Evolutionary conservation across 176 grass and related monocot species (phyloP).

Genomic region (Pontederia crassipes): DNA sequence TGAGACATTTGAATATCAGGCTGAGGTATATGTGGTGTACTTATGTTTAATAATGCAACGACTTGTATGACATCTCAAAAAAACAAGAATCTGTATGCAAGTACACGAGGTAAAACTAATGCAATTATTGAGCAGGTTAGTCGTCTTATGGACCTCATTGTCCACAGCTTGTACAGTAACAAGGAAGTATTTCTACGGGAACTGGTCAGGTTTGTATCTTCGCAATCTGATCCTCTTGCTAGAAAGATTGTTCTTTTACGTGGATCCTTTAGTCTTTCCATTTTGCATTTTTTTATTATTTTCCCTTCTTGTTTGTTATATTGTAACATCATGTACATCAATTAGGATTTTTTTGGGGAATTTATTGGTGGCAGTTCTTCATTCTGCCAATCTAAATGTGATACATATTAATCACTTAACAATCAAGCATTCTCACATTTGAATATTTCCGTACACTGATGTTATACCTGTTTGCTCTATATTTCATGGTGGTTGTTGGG

Average conservation of each 20-base stretch:
- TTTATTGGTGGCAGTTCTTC: background rate
- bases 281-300: background rate
- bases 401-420: no score
- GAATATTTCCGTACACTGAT: background rate
- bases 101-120: background rate
- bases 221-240: background rate
- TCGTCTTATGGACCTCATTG: slow-evolving; percentile 98
- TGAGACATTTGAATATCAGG: slow-evolving; percentile 89
- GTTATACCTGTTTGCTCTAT: background rate
- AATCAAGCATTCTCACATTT: background rate
- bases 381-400: no score
- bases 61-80: background rate
- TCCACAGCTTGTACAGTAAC: slow-evolving; percentile 97
- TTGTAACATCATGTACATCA: no score
- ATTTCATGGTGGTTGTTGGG: background rate
- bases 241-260: background rate
- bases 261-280: background rate
- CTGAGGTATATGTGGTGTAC: slow-evolving; percentile 43
- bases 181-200: slow-evolving; percentile 98
- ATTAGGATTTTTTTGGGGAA: background rate
- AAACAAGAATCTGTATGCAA: background rate
- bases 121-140: slow-evolving; percentile 53
- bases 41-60: background rate
- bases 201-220: slow-evolving; percentile 56
- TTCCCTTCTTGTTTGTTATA: no score